Conservation (phyloP, 352 stramenopile species). For the Phytophthora pinifolia region DNA sequence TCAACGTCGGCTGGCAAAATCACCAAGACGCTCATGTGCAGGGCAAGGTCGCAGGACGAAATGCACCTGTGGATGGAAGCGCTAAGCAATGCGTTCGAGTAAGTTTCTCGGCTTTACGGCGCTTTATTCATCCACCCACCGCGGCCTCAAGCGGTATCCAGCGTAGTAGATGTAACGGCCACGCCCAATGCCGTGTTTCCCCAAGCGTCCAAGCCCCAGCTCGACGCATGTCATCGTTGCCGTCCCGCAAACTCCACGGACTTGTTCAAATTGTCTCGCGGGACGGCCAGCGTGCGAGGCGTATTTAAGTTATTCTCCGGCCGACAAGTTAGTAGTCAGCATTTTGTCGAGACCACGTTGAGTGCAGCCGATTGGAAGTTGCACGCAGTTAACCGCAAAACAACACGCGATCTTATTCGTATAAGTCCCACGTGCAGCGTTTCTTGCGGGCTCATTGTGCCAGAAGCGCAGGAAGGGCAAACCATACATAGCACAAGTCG, state of each 20-base stretch:
- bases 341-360: slow-evolving; percentile 37
- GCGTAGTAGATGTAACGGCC: slow-evolving; percentile 43
- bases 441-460: background rate
- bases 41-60: slow-evolving; percentile 67
- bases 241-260: slow-evolving; percentile 8
- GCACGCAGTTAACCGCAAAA: slow-evolving; percentile 24
- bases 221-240: slow-evolving; percentile 19
- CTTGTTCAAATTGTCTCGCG: slow-evolving; percentile 23
- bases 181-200: slow-evolving; percentile 22
- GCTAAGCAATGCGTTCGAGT: slow-evolving; percentile 54
- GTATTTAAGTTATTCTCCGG: slow-evolving; percentile 56
- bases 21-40: slow-evolving; percentile 70
- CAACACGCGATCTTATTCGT: slow-evolving; percentile 30
- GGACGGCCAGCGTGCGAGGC: slow-evolving; percentile 26
- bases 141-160: slow-evolving; percentile 28
- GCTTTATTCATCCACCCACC: slow-evolving; percentile 22
- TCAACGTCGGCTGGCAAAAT: slow-evolving; percentile 67
- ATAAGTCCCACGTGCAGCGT: background rate
- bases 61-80: slow-evolving; percentile 79
- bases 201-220: slow-evolving; percentile 13
- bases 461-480: background rate
- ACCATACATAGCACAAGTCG: no score
- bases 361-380: slow-evolving; percentile 41
- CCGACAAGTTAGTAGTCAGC: slow-evolving; percentile 38
- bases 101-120: slow-evolving; percentile 25